Base-by-base conservation (phyloP, 2,329 filamentous ascomycete genomes). In the Fusarium piperis region DNA sequence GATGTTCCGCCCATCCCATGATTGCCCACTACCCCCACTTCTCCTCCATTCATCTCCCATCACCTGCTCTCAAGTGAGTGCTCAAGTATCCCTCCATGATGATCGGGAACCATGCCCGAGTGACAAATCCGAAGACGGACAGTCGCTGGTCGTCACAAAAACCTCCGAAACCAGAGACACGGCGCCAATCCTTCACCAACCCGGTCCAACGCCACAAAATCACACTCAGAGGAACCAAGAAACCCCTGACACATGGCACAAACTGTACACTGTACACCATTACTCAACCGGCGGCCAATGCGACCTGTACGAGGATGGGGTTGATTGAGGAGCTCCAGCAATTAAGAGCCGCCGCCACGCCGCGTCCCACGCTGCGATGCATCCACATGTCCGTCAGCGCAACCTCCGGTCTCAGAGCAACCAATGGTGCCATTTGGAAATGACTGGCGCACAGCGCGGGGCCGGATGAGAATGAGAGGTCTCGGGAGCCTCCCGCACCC, bases 401-500 rank as follows among this genome's bases (percentile, higher is more conserved):
- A 60, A 58, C 61, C 39, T 46, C 62, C 44, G 33, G 44, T 23
- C n/a, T 51, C 16, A 46, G 55, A 53, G 64, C 23, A 64, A 36
- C 70, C 70, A 73, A 73, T 73, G 57, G 57, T 68, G 57, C 64
- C 59, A 41, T 51, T 32, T 15, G 36, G 28, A 58, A 53, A 61
- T 68, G 60, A 73, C 67, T 68, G 70, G 67, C 67, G 51, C 48
- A 73, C 70, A 68, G 58, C 70, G 70, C 70, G 64, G 70, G 58
- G 67, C 56, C 41, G 63, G 64, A 41, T 65, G 67, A 73, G 67
- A 73, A 41, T 65, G 67, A 73, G 67, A 73, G 46, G 70, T 73
- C 64, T 73, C 70, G 70, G 70, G 70, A 68, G 67, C 57, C 67
- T 73, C 70, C 70, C 70, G 70, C 70, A 70, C 67, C 67, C 35